Evolutionary conservation across 2,329 filamentous ascomycete genomes (phyloP).

Genomic region (Monilinia fructigena): DNA sequence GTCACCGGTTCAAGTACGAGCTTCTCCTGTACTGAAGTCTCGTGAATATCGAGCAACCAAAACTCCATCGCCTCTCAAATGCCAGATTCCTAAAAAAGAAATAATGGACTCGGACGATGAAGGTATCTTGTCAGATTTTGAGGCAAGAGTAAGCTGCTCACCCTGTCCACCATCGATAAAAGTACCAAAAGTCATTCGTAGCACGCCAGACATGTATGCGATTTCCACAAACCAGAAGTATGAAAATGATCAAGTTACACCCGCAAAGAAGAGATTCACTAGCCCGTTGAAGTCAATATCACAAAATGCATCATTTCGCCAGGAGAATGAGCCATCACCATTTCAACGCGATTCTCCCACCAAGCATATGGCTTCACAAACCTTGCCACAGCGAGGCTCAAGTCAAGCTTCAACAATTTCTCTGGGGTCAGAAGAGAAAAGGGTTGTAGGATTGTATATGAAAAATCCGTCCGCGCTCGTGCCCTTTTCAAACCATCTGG

Average conservation of each 20-base stretch:
- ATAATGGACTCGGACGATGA: constrained; percentile 41
- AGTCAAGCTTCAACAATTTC: constrained; percentile 31
- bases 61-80: constrained; percentile 27
- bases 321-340: constrained; percentile 33
- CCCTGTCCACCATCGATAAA: constrained; percentile 28
- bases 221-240: neutral
- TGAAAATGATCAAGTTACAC: constrained; percentile 19
- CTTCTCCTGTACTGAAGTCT: constrained; percentile 29
- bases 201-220: neutral
- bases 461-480: constrained; percentile 29
- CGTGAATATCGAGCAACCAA: constrained; percentile 20
- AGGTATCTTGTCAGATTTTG: constrained; percentile 30
- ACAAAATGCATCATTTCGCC: constrained; percentile 29
- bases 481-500: constrained; percentile 30
- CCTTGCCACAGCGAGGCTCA: constrained; percentile 25
- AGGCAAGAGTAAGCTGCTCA: constrained; percentile 27
- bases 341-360: constrained; percentile 30
- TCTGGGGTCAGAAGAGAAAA: constrained; percentile 34
- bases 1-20: constrained; percentile 32
- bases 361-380: constrained; percentile 7
- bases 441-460: constrained; percentile 32
- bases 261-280: constrained; percentile 27
- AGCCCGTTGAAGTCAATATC: constrained; percentile 37
- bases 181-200: constrained; percentile 24
- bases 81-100: constrained; percentile 22